Evolutionary conservation across 2,329 filamentous ascomycete species (phyloP).

Genomic region (Ophiostoma tasmaniense): DNA sequence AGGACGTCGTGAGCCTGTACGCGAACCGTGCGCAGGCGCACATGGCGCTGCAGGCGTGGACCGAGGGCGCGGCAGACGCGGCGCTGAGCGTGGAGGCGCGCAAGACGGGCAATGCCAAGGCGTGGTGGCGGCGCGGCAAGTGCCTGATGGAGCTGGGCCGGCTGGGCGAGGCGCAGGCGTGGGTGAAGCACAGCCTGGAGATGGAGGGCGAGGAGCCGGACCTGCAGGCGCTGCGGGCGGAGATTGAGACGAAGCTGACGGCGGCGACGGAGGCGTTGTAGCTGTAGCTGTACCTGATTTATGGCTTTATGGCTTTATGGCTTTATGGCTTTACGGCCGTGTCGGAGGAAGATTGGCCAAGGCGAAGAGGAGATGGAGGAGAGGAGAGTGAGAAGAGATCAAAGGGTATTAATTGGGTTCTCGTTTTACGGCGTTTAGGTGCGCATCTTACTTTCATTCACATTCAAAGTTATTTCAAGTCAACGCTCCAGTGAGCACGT

Average conservation of each 20-base stretch:
- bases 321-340: too few relatives aligned
- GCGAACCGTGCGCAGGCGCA: slow-evolving; percentile 84
- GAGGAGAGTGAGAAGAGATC: background rate
- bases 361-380: too few relatives aligned
- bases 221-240: slow-evolving; percentile 54
- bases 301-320: too few relatives aligned
- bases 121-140: slow-evolving; percentile 81
- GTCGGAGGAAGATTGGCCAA: too few relatives aligned
- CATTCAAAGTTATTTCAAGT: background rate
- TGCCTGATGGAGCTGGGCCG: slow-evolving; percentile 88
- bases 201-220: slow-evolving; percentile 66
- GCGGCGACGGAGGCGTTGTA: background rate
- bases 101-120: slow-evolving; percentile 81
- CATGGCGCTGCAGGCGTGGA: slow-evolving; percentile 75
- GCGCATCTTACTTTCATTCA: background rate
- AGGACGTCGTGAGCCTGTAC: slow-evolving; percentile 73
- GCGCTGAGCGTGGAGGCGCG: slow-evolving; percentile 83
- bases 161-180: slow-evolving; percentile 70
- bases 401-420: background rate
- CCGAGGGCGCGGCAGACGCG: slow-evolving; percentile 79
- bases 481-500: background rate
- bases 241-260: slow-evolving; percentile 41
- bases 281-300: too few relatives aligned
- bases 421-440: background rate
- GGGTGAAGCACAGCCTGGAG: slow-evolving; percentile 70